Evolutionary conservation across 2,329 filamentous ascomycete genomes (phyloP).

Genomic region (Trichoderma endophyticum): DNA sequence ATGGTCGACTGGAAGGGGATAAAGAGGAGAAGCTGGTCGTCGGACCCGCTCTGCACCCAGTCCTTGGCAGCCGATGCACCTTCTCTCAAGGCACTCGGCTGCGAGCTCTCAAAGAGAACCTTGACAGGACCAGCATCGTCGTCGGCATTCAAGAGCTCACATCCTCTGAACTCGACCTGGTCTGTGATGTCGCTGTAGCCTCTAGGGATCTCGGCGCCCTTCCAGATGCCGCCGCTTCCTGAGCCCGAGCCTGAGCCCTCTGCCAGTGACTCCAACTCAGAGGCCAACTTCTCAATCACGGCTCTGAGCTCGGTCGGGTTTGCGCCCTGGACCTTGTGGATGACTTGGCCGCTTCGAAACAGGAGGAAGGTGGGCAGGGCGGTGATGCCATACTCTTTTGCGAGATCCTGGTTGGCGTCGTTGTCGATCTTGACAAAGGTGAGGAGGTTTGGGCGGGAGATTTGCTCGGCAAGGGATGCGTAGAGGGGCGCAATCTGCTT

Average conservation of each 20-base stretch:
- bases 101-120: slow-evolving; percentile 66
- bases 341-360: slow-evolving; percentile 68
- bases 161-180: slow-evolving; percentile 71
- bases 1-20: slow-evolving; percentile 83
- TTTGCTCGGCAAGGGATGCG: slow-evolving; percentile 67
- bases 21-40: slow-evolving; percentile 93
- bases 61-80: slow-evolving; percentile 59
- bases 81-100: slow-evolving; percentile 63
- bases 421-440: slow-evolving; percentile 87
- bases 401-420: slow-evolving; percentile 71
- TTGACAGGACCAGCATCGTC: slow-evolving; percentile 70
- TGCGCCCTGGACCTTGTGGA: slow-evolving; percentile 70
- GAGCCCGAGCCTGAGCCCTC: slow-evolving; percentile 29
- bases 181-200: slow-evolving; percentile 82
- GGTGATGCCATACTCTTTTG: slow-evolving; percentile 68
- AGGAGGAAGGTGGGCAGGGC: slow-evolving; percentile 90
- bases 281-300: slow-evolving; percentile 67
- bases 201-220: slow-evolving; percentile 69
- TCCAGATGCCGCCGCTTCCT: slow-evolving; percentile 57
- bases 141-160: slow-evolving; percentile 87
- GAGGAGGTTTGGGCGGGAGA: slow-evolving; percentile 69
- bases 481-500: slow-evolving; percentile 80
- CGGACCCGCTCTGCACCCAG: slow-evolving; percentile 94
- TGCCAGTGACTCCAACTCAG: slow-evolving; percentile 60
- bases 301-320: slow-evolving; percentile 67